Percentiles rank a stretch among this genome's conserved stretches.
phyloP scores from a whole-genome alignment of 306 rosid genomes.

The Cicer chorassanicum region DNA sequence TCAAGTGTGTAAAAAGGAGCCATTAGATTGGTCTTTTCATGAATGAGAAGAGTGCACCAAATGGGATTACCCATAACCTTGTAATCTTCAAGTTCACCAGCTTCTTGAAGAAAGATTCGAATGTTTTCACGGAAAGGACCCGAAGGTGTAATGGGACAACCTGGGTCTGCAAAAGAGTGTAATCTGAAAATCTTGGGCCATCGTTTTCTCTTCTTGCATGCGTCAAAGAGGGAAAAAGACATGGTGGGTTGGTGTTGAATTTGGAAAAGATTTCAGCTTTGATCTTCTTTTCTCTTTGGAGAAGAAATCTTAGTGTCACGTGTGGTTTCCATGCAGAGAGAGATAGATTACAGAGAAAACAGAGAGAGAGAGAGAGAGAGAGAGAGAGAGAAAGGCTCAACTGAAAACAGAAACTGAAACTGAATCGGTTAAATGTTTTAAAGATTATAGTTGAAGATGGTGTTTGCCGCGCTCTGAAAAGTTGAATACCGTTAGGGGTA shows the following conservation, averaged over 20 bases:
- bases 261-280: constrained; percentile 22
- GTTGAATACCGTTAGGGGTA: constrained; percentile 2
- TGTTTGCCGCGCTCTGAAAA: constrained; percentile 25
- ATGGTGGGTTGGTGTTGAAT: constrained; percentile 36
- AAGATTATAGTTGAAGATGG: not conserved
- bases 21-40: constrained; percentile 56
- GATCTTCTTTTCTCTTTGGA: not conserved
- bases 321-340: constrained; percentile 20
- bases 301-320: constrained; percentile 30
- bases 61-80: constrained; percentile 59
- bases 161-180: constrained; percentile 69
- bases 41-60: constrained; percentile 81
- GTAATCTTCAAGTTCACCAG: constrained; percentile 65
- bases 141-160: constrained; percentile 50
- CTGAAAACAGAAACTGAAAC: constrained; percentile 36
- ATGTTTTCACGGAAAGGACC: constrained; percentile 77
- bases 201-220: constrained; percentile 71
- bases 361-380: not conserved
- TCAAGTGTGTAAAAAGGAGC: constrained; percentile 80
- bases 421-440: constrained; percentile 36
- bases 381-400: constrained; percentile 2
- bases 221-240: constrained; percentile 65
- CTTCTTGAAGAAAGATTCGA: constrained; percentile 69
- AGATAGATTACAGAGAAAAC: not conserved
- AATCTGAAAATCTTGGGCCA: constrained; percentile 64